Evolutionary conservation across 2,329 filamentous ascomycete genomes (phyloP).

Genomic region (Ceratocystis lukuohia): DNA sequence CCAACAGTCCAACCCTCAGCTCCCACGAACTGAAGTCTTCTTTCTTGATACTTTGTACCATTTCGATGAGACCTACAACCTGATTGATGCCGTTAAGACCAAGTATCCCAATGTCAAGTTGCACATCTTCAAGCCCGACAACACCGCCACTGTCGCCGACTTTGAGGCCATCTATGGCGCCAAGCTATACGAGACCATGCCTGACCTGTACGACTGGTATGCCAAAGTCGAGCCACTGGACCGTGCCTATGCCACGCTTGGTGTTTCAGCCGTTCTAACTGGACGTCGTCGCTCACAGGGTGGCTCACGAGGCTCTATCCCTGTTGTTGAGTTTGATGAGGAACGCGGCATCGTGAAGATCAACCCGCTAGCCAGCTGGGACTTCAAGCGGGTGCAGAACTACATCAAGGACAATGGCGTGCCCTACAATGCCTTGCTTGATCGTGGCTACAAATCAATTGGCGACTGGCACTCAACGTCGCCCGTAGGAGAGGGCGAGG

Average conservation of each 20-base stretch:
- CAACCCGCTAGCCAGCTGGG: slow-evolving; percentile 93
- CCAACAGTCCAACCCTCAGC: slow-evolving; percentile 46
- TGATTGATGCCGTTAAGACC: slow-evolving; percentile 59
- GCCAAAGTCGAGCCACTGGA: slow-evolving; percentile 96
- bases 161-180: slow-evolving; percentile 74
- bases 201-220: slow-evolving; percentile 89
- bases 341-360: slow-evolving; percentile 89
- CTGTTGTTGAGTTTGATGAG: slow-evolving; percentile 80
- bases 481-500: slow-evolving; percentile 79
- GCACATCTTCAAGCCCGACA: slow-evolving; percentile 81
- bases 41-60: slow-evolving; percentile 79
- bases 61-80: slow-evolving; percentile 61
- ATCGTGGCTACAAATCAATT: slow-evolving; percentile 93
- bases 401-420: slow-evolving; percentile 81
- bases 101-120: slow-evolving; percentile 68
- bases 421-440: slow-evolving; percentile 83
- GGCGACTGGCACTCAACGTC: slow-evolving; percentile 97
- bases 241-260: slow-evolving; percentile 74
- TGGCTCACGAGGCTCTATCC: slow-evolving; percentile 76
- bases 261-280: slow-evolving; percentile 81
- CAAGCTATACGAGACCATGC: slow-evolving; percentile 69
- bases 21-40: slow-evolving; percentile 50
- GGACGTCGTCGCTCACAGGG: slow-evolving; percentile 86
- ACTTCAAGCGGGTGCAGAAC: slow-evolving; percentile 73
- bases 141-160: slow-evolving; percentile 55